A percentile compares a stretch with the other conserved stretches of the same genome.
These are phyloP conservation scores for Barnettozyma salicaria DNA, from an alignment of 805 yeast genomes.

Conservation along the genomic window DNA sequence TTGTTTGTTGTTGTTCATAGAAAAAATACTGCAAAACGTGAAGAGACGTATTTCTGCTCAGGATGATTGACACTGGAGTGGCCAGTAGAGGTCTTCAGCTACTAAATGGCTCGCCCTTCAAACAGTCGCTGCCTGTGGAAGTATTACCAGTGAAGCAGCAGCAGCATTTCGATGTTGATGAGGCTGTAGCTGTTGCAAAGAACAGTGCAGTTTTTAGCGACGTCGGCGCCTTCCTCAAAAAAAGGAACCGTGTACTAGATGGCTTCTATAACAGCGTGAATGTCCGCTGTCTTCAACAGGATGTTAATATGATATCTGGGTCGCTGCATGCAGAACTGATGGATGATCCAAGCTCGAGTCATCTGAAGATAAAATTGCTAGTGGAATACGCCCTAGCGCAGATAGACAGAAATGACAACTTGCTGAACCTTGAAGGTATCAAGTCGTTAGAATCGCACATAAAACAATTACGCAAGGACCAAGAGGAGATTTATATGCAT, in stretches of 20 bases:
- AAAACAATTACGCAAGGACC: constrained; percentile 7
- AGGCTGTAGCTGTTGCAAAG: constrained; percentile 5
- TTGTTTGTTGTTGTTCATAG: no score
- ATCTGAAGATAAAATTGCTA: constrained; percentile 19
- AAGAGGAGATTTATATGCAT: constrained; percentile 17
- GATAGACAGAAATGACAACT: constrained; percentile 7
- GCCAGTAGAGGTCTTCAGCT: constrained; percentile 9
- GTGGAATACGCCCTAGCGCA: constrained; percentile 20
- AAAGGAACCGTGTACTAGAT: not conserved
- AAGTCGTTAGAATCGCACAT: constrained; percentile 7
- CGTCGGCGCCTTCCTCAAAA: constrained; percentile 8
- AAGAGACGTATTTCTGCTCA: constrained; percentile 1
- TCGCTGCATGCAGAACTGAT: constrained; percentile 14
- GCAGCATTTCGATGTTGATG: constrained; percentile 3
- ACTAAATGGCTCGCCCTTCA: constrained; percentile 19
- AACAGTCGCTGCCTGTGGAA: constrained; percentile 13
- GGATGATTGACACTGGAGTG: constrained; percentile 5
- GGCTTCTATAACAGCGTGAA: constrained; percentile 4
- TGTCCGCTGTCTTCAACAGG: constrained; percentile 1
- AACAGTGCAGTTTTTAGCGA: constrained; percentile 12
- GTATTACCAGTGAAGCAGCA: constrained; percentile 5
- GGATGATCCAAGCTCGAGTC: constrained; percentile 10
- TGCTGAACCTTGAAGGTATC: constrained; percentile 16
- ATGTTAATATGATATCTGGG: constrained; percentile 5
- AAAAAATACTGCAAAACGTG: not conserved